phyloP scores from a whole-genome alignment of 768 basidiomycete genomes.

The Cystobasidium onofrii region DNA sequence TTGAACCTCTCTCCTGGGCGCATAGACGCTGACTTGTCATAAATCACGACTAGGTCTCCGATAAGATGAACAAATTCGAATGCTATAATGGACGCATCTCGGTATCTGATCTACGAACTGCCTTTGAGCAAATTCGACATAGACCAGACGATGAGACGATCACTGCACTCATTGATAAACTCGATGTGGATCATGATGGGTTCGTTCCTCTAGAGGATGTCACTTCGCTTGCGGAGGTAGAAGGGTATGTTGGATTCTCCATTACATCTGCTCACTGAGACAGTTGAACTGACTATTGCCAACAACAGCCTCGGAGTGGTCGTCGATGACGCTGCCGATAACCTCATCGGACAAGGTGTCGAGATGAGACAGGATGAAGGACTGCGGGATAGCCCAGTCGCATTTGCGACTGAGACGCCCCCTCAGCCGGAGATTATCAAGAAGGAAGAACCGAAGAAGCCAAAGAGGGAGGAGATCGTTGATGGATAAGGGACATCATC shows the following conservation, averaged over 20 bases:
- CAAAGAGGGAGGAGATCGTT: conserved; percentile 27
- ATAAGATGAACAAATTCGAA: conserved; percentile 47
- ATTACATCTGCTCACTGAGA: not conserved
- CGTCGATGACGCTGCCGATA: conserved; percentile 25
- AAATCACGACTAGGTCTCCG: conserved; percentile 42
- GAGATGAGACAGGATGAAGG: conserved; percentile 16
- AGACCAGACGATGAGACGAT: conserved; percentile 80
- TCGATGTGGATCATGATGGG: conserved; percentile 93
- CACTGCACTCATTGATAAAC: conserved; percentile 75
- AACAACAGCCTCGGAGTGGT: conserved; percentile 15
- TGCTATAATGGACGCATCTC: conserved; percentile 65
- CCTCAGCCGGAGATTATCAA: not conserved
- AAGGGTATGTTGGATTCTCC: conserved; percentile 56
- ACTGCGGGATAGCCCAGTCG: not conserved
- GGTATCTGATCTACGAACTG: conserved; percentile 78
- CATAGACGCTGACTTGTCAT: conserved; percentile 53
- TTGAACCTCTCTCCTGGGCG: too few species aligned
- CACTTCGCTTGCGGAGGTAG: conserved; percentile 70
- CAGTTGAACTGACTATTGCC: not conserved
- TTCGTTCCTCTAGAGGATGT: conserved; percentile 94
- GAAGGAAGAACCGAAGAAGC: conserved; percentile 29
- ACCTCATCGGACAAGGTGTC: not conserved
- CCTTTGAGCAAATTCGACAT: conserved; percentile 86
- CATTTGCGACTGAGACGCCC: not conserved
- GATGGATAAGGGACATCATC: conserved; percentile 1